Evolutionary conservation across 176 grass and related monocot genomes (phyloP), one percentile per base, ranked within the genome.

Genomic region (Phyllostachys edulis): DNA sequence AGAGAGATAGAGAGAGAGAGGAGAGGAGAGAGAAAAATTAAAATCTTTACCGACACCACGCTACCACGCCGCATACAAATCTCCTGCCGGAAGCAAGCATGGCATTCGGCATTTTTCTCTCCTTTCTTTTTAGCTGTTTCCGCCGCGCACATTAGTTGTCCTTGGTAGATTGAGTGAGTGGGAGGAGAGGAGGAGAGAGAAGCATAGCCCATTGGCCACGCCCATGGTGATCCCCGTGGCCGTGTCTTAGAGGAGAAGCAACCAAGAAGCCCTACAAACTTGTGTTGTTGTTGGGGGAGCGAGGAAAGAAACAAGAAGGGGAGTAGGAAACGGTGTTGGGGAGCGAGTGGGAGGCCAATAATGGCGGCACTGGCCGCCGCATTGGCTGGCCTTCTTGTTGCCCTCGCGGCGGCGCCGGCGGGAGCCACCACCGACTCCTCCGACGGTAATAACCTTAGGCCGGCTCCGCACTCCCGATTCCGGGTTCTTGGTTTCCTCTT

Each of bases 211-310:
- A 67, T 20, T n/a, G 72, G 68, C 78, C 38, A 20, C 60, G 64
- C 38, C 56, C 88, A 77, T 78, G 89, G 85, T 83, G 75, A 84
- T 84, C 80, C 77, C 62, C 69, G 80, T 84, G 85, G 63, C 44
- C 80, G 46, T 39, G 80, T 73, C 73, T 72, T 82, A 71, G 78
- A 29, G 84, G 29, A 42, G 24, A 82, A 61, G 60, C 4, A 26
- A 11, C 65, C 79, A 16, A 23, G 45, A 40, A 29, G 61, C 26
- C 36, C 71, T 37, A 26, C 67, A 73, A 56, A 38, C 38, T 73
- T 11, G 18, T 62, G 65, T 24, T 65, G 69, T 76, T 79, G 42
- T 75, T 63, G 15, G 61, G 24, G 74, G 36, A 20, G 44, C 62
- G 46, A 84, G 32, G 37, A 61, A 32, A 85, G 72, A 71, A 49